Evolutionary conservation across 2,329 filamentous ascomycete species (phyloP).

Genomic region (Calonectria multiphialidica): DNA sequence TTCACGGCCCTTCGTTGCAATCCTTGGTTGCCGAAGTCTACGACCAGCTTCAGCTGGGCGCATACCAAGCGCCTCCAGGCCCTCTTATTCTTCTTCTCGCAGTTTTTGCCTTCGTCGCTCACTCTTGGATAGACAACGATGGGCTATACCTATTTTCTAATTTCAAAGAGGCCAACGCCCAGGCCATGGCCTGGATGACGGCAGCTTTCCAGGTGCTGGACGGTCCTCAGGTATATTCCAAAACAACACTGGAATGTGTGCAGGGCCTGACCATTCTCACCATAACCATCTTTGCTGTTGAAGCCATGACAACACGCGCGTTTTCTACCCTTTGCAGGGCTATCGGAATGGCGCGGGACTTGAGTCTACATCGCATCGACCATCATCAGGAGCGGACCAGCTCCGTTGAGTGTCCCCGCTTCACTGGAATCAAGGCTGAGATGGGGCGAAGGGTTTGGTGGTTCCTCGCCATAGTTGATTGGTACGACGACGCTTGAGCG

Average conservation of each 20-base stretch:
- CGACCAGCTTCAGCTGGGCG: constrained; percentile 41
- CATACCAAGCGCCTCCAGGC: constrained; percentile 38
- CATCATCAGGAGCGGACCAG: constrained; percentile 36
- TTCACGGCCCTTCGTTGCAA: constrained; percentile 45
- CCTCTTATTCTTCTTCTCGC: constrained; percentile 45
- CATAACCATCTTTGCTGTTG: constrained; percentile 53
- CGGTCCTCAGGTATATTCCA: constrained; percentile 44
- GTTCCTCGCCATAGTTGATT: constrained; percentile 56
- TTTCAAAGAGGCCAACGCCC: constrained; percentile 42
- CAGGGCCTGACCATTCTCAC: constrained; percentile 53
- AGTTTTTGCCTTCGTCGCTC: constrained; percentile 46
- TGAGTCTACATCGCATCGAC: constrained; percentile 55
- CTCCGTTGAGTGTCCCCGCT: constrained; percentile 33
- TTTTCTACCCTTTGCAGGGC: constrained; percentile 31
- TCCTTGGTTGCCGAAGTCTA: constrained; percentile 47
- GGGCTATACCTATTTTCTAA: constrained; percentile 41
- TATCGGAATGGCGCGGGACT: constrained; percentile 37
- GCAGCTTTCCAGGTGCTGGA: constrained; percentile 51
- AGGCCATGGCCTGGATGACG: constrained; percentile 49
- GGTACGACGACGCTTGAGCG: constrained; percentile 42
- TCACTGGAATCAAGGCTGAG: constrained; percentile 47
- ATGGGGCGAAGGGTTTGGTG: constrained; percentile 59
- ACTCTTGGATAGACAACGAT: constrained; percentile 46
- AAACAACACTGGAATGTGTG: constrained; percentile 49
- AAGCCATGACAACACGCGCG: constrained; percentile 35